Percentiles rank a stretch among this genome's conserved stretches.
Conservation (phyloP, 164 flowering plant genomes). For the Malania oleifera region DNA sequence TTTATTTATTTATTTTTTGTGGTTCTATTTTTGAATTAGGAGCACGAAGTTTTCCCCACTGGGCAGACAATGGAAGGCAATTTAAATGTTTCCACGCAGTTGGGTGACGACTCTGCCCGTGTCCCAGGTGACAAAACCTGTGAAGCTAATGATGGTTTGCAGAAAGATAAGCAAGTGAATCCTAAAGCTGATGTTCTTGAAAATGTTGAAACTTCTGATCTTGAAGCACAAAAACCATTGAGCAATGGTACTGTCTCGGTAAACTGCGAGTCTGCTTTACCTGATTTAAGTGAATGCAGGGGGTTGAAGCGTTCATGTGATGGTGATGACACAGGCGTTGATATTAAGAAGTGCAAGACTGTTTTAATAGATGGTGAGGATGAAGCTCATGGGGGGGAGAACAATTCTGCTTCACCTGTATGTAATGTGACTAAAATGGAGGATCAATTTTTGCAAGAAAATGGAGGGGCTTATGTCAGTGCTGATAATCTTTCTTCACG, state of each 20-base stretch:
- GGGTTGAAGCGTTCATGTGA: conserved; percentile 51
- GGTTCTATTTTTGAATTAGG: conserved; percentile 27
- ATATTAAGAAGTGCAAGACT: conserved; percentile 39
- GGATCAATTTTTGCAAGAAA: conserved; percentile 25
- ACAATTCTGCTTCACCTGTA: conserved; percentile 18
- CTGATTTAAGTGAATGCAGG: conserved; percentile 26
- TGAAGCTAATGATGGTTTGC: conserved; percentile 14
- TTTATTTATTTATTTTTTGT: too few species aligned
- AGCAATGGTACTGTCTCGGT: conserved; percentile 24
- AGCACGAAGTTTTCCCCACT: conserved; percentile 17
- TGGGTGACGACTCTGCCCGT: conserved; percentile 13
- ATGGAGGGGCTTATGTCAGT: conserved; percentile 16
- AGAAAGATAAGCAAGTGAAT: conserved; percentile 20
- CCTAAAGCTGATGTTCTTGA: conserved; percentile 16
- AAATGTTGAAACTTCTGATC: too few species aligned
- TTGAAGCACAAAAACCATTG: conserved; percentile 12
- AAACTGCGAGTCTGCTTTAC: conserved; percentile 21
- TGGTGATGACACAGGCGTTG: conserved; percentile 28
- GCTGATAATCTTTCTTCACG: conserved; percentile 16
- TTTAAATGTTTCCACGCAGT: conserved; percentile 13
- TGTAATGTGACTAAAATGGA: conserved; percentile 16
- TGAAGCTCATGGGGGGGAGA: conserved; percentile 28
- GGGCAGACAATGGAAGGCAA: conserved; percentile 19
- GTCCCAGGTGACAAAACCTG: conserved; percentile 10
- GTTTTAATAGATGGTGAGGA: conserved; percentile 52